These are phyloP conservation scores for Capsicum chinense DNA, from an alignment of 257 asterid genomes.

Conservation along the genomic window DNA sequence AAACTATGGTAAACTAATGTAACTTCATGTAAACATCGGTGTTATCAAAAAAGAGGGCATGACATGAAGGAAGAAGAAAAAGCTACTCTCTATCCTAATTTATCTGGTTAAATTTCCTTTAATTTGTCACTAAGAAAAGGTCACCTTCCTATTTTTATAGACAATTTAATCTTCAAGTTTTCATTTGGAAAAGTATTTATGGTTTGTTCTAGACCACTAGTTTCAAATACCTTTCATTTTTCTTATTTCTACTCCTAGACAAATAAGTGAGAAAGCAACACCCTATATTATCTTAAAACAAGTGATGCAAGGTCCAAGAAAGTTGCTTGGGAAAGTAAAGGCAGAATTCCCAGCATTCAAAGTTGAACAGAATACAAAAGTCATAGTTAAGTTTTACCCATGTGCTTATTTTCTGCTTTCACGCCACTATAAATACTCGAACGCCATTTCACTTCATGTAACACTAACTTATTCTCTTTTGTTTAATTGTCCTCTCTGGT, in stretches of 20 bases:
- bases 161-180: neutral
- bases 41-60: neutral
- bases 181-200: neutral
- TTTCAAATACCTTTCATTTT: neutral
- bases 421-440: constrained; percentile 48
- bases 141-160: neutral
- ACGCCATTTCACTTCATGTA: constrained; percentile 34
- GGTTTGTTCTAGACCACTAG: neutral
- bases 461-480: constrained; percentile 33
- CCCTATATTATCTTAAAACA: neutral
- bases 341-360: constrained; percentile 13
- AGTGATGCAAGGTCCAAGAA: constrained; percentile 33
- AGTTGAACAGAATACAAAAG: constrained; percentile 37
- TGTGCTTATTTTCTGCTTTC: neutral
- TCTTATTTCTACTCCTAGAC: neutral
- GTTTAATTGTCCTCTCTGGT: constrained; percentile 24
- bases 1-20: neutral
- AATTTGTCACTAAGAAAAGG: neutral
- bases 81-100: neutral
- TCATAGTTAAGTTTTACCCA: constrained; percentile 37
- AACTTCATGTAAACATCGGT: neutral
- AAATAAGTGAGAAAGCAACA: constrained; percentile 1
- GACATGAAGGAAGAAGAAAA: neutral
- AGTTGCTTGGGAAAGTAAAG: constrained; percentile 37
- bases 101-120: neutral